phyloP scores from a whole-genome alignment of 208 protist genomes.

The Trypanosoma mega region DNA sequence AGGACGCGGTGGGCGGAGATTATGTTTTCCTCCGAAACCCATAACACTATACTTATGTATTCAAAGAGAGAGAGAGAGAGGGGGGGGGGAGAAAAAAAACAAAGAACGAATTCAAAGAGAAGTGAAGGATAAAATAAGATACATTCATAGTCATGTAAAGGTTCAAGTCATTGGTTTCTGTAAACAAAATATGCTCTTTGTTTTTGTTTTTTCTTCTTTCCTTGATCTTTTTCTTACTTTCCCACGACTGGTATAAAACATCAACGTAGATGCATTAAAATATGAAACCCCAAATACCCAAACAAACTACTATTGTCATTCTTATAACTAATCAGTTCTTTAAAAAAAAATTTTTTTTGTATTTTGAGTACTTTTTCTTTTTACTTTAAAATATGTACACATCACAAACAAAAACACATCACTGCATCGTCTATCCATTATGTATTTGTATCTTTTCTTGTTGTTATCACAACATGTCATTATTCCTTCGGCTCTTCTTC shows the following conservation, averaged over 20 bases:
- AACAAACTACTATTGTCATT: too few relatives aligned
- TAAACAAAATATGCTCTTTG: too few relatives aligned
- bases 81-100: neutral
- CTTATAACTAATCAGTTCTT: neutral
- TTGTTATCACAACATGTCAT: neutral
- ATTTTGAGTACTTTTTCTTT: neutral
- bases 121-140: neutral
- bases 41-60: too few relatives aligned
- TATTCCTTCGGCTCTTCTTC: too few relatives aligned
- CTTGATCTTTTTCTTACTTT: conserved; percentile 6
- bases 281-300: neutral
- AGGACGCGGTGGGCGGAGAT: neutral
- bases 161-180: too few relatives aligned
- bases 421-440: neutral
- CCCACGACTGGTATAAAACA: neutral
- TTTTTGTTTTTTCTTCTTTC: too few relatives aligned
- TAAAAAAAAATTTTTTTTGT: neutral
- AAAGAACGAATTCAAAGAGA: neutral
- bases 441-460: neutral
- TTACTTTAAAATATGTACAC: too few relatives aligned
- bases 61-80: neutral
- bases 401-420: neutral
- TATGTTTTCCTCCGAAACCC: neutral
- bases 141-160: too few relatives aligned
- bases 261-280: neutral